Conservation (phyloP, 2,329 filamentous ascomycete species). For the Gaeumannomyces tritici region DNA sequence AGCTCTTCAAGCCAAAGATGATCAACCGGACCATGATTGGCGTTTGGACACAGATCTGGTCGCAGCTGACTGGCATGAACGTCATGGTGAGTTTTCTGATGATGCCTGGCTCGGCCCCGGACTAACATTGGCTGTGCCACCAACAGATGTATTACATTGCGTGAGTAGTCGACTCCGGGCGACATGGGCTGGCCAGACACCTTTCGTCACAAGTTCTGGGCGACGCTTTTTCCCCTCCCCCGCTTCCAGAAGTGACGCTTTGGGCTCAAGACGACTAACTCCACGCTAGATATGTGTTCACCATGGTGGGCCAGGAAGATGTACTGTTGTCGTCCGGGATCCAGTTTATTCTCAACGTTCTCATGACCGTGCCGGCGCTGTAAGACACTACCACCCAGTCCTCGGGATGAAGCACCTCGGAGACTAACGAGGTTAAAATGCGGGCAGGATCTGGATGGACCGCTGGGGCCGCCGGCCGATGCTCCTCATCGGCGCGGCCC, state of each 20-base stretch:
- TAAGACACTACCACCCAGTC: background rate
- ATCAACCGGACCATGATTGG: constrained; percentile 64
- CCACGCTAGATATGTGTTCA: constrained; percentile 46
- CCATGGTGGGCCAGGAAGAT: constrained; percentile 57
- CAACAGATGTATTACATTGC: constrained; percentile 52
- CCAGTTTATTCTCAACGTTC: constrained; percentile 70
- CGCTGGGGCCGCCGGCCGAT: constrained; percentile 63
- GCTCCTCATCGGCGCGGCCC: constrained; percentile 52
- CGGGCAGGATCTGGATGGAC: constrained; percentile 52
- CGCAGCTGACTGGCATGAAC: constrained; percentile 69
- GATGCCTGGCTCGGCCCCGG: background rate
- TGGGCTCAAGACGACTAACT: too few species aligned
- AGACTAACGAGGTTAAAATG: background rate
- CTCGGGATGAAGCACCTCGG: background rate
- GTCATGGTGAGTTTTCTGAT: constrained; percentile 46
- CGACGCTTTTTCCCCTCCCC: too few species aligned
- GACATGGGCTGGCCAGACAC: background rate
- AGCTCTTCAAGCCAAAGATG: constrained; percentile 66
- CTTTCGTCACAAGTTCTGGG: too few species aligned
- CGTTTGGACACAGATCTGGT: constrained; percentile 67
- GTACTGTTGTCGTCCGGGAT: constrained; percentile 59
- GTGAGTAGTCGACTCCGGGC: background rate
- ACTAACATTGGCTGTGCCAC: background rate
- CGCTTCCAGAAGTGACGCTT: too few species aligned
- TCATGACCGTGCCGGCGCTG: constrained; percentile 68